Evolutionary conservation across 1,284 basidiomycete species (phyloP).

Genomic region (Thelephora terrestris): DNA sequence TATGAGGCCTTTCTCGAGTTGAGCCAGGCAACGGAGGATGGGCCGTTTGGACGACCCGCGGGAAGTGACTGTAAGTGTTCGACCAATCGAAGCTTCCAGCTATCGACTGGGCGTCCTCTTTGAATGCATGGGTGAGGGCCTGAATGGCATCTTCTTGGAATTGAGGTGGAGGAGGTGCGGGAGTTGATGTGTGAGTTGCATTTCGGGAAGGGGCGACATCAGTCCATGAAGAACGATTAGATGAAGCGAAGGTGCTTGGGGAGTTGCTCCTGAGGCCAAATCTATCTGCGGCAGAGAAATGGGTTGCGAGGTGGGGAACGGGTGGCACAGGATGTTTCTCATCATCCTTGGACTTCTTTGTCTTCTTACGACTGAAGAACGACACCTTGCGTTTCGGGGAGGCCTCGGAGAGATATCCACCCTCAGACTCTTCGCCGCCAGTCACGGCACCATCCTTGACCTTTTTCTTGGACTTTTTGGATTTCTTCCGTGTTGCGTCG

Average conservation of each 20-base stretch:
- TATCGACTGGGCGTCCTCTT: neutral
- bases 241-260: constrained; percentile 6
- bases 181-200: constrained; percentile 12
- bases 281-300: constrained; percentile 39
- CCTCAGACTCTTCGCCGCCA: constrained; percentile 19
- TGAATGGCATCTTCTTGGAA: neutral
- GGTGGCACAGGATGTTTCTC: constrained; percentile 21
- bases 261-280: constrained; percentile 25
- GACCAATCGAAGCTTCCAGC: neutral
- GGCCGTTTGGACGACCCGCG: neutral
- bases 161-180: constrained; percentile 1
- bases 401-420: constrained; percentile 23
- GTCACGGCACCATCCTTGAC: constrained; percentile 9
- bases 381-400: constrained; percentile 12
- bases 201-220: constrained; percentile 11
- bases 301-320: constrained; percentile 21
- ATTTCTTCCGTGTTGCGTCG: constrained; percentile 30
- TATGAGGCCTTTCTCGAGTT: neutral
- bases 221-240: neutral
- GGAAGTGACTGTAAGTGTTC: neutral
- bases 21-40: neutral
- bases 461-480: constrained; percentile 18
- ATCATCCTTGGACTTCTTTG: constrained; percentile 19
- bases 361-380: constrained; percentile 11
- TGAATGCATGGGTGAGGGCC: neutral